Evolutionary conservation across 768 basidiomycete genomes (phyloP).

Genomic region (Boletus fagicola): DNA sequence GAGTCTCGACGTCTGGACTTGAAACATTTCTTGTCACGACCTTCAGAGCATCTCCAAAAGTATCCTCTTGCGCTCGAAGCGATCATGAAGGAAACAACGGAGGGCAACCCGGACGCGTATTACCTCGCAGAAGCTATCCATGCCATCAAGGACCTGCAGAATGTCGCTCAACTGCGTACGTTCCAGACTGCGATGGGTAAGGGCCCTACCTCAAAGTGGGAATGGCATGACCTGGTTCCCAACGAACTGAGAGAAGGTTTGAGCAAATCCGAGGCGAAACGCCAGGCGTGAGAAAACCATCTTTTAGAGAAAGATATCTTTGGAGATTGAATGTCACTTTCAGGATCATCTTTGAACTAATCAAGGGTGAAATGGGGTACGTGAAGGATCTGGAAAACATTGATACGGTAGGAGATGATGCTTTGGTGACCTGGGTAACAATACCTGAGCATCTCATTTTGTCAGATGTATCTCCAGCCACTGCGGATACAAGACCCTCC

Average conservation of each 20-base stretch:
- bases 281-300: conserved; percentile 66
- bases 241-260: conserved; percentile 60
- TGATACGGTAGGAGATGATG: conserved; percentile 49
- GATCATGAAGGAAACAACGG: conserved; percentile 77
- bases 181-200: conserved; percentile 90
- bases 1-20: conserved; percentile 60
- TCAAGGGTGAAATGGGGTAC: conserved; percentile 94
- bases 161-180: conserved; percentile 77
- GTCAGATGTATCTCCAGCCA: conserved; percentile 78
- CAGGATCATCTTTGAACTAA: conserved; percentile 91
- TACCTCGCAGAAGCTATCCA: conserved; percentile 81
- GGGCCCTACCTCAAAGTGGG: conserved; percentile 76
- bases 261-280: conserved; percentile 72
- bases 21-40: conserved; percentile 60
- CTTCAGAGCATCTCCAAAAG: conserved; percentile 61
- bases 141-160: conserved; percentile 79
- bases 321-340: conserved; percentile 1
- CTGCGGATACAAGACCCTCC: conserved; percentile 71
- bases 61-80: conserved; percentile 83
- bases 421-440: conserved; percentile 18
- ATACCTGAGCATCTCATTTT: conserved; percentile 4
- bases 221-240: conserved; percentile 87
- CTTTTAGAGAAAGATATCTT: neutral
- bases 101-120: conserved; percentile 78
- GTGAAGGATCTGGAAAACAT: conserved; percentile 90